These are phyloP conservation scores for Metschnikowia dekortorum DNA, from an alignment of 805 yeast species.

Conservation along the genomic window DNA sequence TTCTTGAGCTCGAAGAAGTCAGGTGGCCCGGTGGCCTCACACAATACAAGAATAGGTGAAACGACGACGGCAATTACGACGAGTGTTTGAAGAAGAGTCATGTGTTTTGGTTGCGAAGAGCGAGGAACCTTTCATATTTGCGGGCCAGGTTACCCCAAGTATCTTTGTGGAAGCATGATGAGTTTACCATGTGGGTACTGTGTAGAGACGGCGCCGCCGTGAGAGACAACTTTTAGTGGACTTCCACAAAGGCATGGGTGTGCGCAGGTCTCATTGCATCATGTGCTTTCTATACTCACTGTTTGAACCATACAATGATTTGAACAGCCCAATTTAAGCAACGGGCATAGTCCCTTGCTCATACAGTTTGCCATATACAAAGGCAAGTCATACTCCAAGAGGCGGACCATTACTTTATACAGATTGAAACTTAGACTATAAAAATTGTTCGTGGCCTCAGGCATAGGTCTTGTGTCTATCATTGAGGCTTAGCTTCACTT, in stretches of 20 bases:
- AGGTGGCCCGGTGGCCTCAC: constrained; percentile 1
- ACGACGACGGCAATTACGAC: background rate
- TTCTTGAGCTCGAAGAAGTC: constrained; percentile 25
- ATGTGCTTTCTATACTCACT: background rate
- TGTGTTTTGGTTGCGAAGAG: background rate
- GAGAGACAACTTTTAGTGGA: background rate
- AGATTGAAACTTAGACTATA: background rate
- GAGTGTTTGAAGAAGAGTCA: background rate
- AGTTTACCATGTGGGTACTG: background rate
- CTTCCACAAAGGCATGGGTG: background rate
- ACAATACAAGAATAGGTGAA: background rate
- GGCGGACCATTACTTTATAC: too few relatives aligned
- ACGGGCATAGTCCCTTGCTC: too few relatives aligned
- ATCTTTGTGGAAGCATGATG: background rate
- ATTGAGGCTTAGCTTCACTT: background rate
- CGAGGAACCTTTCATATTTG: background rate
- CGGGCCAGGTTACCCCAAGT: background rate
- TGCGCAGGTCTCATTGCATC: background rate
- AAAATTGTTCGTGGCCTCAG: background rate
- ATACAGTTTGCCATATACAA: too few relatives aligned
- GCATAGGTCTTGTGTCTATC: background rate
- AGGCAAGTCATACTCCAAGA: too few relatives aligned
- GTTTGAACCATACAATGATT: background rate
- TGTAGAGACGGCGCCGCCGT: background rate
- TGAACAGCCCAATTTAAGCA: too few relatives aligned